phyloP scores from a whole-genome alignment of 2,329 filamentous ascomycete genomes.

The Calonectria multiphialidica region DNA sequence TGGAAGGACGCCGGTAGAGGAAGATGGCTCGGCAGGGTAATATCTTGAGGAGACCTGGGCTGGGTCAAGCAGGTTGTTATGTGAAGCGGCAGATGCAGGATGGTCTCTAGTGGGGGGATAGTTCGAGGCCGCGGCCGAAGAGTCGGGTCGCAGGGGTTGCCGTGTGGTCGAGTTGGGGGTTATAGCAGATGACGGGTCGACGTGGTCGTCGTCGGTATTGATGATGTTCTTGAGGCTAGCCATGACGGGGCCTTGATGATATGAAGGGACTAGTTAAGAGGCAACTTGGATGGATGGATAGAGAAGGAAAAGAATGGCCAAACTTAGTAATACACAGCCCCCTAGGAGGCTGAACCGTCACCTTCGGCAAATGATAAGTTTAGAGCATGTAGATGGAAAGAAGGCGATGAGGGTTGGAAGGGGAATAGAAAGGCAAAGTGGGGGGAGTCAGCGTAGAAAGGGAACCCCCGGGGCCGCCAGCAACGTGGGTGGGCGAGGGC shows the following conservation, averaged over 20 bases:
- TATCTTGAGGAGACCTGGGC: constrained; percentile 44
- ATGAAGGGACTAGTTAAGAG: constrained; percentile 50
- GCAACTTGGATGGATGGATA: constrained; percentile 49
- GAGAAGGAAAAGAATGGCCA: constrained; percentile 46
- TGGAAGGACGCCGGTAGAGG: constrained; percentile 43
- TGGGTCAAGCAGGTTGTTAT: constrained; percentile 51
- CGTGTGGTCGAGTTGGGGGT: constrained; percentile 55
- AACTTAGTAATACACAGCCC: constrained; percentile 63
- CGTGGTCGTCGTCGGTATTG: constrained; percentile 65
- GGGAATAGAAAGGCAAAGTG: constrained; percentile 37
- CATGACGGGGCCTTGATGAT: constrained; percentile 59
- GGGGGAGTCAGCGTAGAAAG: constrained; percentile 42
- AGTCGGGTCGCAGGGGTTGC: constrained; percentile 43
- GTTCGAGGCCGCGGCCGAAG: constrained; percentile 52
- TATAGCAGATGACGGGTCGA: constrained; percentile 57
- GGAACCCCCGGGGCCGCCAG: constrained; percentile 36
- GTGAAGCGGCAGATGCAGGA: constrained; percentile 46
- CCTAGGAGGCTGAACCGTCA: constrained; percentile 50
- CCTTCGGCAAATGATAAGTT: constrained; percentile 42
- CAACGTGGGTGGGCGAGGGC: constrained; percentile 31
- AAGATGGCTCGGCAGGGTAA: constrained; percentile 40
- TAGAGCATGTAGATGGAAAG: constrained; percentile 48
- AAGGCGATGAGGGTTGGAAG: constrained; percentile 45
- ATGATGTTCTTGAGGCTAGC: constrained; percentile 69
- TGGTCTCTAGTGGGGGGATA: constrained; percentile 54